Conservation (phyloP, 228 moss, liverwort and hornwort species). For the Sphagnum fallax region DNA sequence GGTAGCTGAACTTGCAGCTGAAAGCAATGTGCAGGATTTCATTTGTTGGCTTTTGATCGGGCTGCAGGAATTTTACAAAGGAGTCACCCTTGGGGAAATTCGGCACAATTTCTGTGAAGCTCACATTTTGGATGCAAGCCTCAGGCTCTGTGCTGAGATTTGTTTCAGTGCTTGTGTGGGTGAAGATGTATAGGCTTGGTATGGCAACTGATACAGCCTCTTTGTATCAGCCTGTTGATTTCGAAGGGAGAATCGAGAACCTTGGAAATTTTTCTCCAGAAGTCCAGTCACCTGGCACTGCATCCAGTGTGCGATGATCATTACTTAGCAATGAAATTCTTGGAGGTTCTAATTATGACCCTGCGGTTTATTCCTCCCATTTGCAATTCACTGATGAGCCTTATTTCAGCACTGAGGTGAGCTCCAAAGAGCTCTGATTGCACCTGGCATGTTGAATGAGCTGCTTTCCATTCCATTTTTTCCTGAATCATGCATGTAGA, state of each 20-base stretch:
- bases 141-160: conserved; percentile 59
- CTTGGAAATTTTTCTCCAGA: conserved; percentile 28
- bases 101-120: conserved; percentile 56
- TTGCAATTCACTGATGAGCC: conserved; percentile 45
- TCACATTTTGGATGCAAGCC: conserved; percentile 91
- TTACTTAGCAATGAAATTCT: conserved; percentile 53
- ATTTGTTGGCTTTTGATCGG: too few relatives aligned
- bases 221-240: conserved; percentile 53
- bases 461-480: too few relatives aligned
- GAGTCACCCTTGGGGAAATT: conserved; percentile 35
- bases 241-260: conserved; percentile 48
- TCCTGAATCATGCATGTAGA: too few relatives aligned
- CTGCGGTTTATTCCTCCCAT: conserved; percentile 52
- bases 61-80: conserved; percentile 35
- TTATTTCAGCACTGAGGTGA: conserved; percentile 59
- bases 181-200: conserved; percentile 89
- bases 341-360: conserved; percentile 77
- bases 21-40: too few relatives aligned
- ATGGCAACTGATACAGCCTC: conserved; percentile 33
- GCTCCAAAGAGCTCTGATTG: not conserved
- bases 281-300: conserved; percentile 22
- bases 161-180: conserved; percentile 73
- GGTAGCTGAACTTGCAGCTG: too few relatives aligned
- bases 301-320: conserved; percentile 9
- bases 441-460: not conserved